These are phyloP conservation scores for Ustilago loliicola DNA, from an alignment of 1,284 basidiomycete species.

Conservation along the genomic window DNA sequence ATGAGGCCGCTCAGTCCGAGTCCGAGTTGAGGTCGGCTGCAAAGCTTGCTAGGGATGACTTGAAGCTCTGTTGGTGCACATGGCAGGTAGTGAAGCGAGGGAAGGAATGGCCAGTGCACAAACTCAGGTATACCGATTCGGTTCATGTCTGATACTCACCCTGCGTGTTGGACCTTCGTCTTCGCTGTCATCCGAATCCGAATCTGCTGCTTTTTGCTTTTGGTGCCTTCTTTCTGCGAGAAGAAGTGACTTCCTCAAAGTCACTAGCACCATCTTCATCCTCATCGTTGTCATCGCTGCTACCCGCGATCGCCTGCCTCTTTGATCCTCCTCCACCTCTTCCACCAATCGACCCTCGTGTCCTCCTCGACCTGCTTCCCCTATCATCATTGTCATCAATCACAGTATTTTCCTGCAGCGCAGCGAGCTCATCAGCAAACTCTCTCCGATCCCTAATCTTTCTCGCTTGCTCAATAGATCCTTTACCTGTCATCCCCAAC, in stretches of 20 bases:
- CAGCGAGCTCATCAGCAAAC: conserved; percentile 43
- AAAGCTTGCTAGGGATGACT: conserved; percentile 49
- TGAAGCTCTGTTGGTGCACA: conserved; percentile 33
- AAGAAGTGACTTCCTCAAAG: conserved; percentile 13
- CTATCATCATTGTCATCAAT: not conserved
- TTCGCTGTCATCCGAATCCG: conserved; percentile 29
- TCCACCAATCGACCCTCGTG: conserved; percentile 1
- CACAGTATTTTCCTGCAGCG: conserved; percentile 30
- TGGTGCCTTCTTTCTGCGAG: not conserved
- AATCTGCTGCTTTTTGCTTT: not conserved
- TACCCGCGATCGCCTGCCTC: conserved; percentile 6
- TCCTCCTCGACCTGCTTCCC: conserved; percentile 5
- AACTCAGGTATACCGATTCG: not conserved
- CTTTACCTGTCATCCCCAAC: conserved; percentile 44
- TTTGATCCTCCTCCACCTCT: not conserved
- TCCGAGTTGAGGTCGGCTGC: conserved; percentile 51
- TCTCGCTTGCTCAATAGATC: conserved; percentile 40
- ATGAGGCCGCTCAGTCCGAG: conserved; percentile 28
- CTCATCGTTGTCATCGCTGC: conserved; percentile 12
- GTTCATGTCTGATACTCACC: conserved; percentile 14
- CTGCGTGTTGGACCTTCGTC: conserved; percentile 34
- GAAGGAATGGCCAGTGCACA: not conserved
- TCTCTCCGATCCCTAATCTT: conserved; percentile 46
- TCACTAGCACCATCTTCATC: conserved; percentile 27
- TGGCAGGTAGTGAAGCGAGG: not conserved